Percentiles rank a stretch among this genome's conserved stretches.
Conservation (phyloP, 345 rosid genomes). For the rapeseed (Brassica napus) region Da-Ae NC_063444.1:4862501-4863000, state of each 20-base stretch:
- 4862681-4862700: conserved; percentile 7
- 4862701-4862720: not conserved
- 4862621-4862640: conserved; percentile 1
- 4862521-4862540: not conserved
- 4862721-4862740: not conserved
- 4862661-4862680: conserved; percentile 28
- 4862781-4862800: too few relatives aligned
- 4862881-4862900: not conserved
- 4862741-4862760: too few relatives aligned
- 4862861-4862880: too few relatives aligned
- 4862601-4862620: conserved; percentile 12
- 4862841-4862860: too few relatives aligned
- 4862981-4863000: not conserved
- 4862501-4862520: not conserved
- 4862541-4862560: not conserved
- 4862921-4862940: not conserved
- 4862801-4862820: too few relatives aligned
- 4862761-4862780: too few relatives aligned
- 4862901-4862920: not conserved
- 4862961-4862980: not conserved
- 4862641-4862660: not conserved
- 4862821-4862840: too few relatives aligned
- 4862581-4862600: conserved; percentile 24
- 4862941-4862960: not conserved
- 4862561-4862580: conserved; percentile 14